Evolutionary conservation across 345 rosid genomes (phyloP), one percentile per base, ranked within the genome.

Genomic region (Pelargonium nanum): DNA sequence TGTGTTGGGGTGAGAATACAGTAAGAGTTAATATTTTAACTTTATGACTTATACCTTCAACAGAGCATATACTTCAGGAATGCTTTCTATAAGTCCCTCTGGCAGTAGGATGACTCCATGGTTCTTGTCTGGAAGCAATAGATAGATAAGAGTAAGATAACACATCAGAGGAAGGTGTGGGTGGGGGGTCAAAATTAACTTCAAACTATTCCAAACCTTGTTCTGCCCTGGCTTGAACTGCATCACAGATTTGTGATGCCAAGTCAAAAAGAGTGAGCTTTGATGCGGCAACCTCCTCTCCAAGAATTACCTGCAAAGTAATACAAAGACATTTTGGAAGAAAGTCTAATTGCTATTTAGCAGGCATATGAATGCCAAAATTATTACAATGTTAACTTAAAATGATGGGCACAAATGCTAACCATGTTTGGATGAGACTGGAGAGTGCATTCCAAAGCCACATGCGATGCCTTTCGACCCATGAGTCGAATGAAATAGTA

Each of bases 371-470:
- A 40, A 40, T 40, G 48, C 5, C 48, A 9, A 15, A 40, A 40
- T 40, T 2, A 40, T 40, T 9, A 40, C 48, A 40, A 40, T 12
- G 48, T 12, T 12, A 12, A 40, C 48, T 40, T 40, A 40, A 40
- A 40, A 40, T 40, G 48, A 40, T 40, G 48, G 15, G 15, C 9
- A 17, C 9, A 40, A 12, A 69, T 56, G 68, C 89, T 51, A 59
- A 89, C 99, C 99, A 93, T 80, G 72, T 93, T 93, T 1, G 97
- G 99, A 74, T 93, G 97, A 76, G 99, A 89, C 73, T 89, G 99
- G 64, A 89, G 96, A 48, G 99, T 80, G 79, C 99, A 93, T 66
- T 93, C 99, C 69, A 93, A 81, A 23, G 99, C 97, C 58, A 93
- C 99, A 70, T 89, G 97, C 7, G 97, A 93, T 67, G 87, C 91